Base-by-base conservation (phyloP, 129 eudicot genomes). In the Artemisia annua region DNA sequence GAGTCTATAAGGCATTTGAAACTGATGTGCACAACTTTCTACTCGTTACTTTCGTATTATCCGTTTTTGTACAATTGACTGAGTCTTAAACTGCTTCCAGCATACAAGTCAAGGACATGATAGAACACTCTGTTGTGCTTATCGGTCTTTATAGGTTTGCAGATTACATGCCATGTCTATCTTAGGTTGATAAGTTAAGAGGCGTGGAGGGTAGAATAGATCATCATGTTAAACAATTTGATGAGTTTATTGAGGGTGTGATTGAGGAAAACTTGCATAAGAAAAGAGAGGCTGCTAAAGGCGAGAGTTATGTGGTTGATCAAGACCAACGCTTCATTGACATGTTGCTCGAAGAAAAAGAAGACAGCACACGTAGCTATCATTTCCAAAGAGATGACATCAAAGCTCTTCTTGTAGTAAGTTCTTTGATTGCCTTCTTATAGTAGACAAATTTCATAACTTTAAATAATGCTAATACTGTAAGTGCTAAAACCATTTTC, bases 111-210 rank as follows among this genome's bases (percentile, higher is more conserved):
- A 59, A 59, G 65, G 65, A 59, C 44, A 20, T 59, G 65, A 59
- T 59, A 59, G 65, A 59, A 59, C 39, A 20, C 7, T 59, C 65
- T 8, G 65, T 59, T 22, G 65, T 20, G 7, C 11, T 59, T 0
- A 19, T 7, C 35, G 65, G 65, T 59, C 43, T 59, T 24, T 59
- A 24, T 59, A 59, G 43, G 65, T 22, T 59, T 59, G 65, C n/a
- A 14, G 65, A 59, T 20, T 59, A 59, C 28, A 59, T 59, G 65
- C 65, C 65, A 24, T 20, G 15, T 11, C 18, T 59, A 24, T 59
- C 65, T 20, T 59, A 44, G 65, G 17, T 59, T 24, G 65, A 59
- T 59, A 59, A 59, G n/a, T 59, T 59, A 59, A 59, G 39, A 59
- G 65, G 65, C 11, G 24, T 59, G 65, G 65, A 59, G 11, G 43